phyloP scores from a whole-genome alignment of 352 stramenopile genomes.

The Pythium brassicae region DNA sequence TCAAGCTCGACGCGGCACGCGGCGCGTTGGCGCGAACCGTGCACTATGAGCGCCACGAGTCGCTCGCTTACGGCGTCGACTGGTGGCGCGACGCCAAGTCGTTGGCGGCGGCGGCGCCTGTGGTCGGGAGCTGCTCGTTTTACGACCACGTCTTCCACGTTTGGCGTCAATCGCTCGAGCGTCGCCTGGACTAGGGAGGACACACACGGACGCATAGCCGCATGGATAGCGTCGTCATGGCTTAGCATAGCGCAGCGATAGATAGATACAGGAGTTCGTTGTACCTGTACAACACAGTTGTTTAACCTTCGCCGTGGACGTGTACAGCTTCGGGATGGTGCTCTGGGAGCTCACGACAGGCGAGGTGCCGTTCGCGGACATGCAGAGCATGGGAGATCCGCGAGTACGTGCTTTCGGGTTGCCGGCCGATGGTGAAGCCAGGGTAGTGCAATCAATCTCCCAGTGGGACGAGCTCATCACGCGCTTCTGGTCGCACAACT shows the following conservation, averaged over 20 bases:
- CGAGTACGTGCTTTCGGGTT: constrained; percentile 70
- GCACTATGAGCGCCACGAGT: constrained; percentile 60
- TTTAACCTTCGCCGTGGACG: constrained; percentile 78
- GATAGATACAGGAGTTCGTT: too few relatives aligned
- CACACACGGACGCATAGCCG: too few relatives aligned
- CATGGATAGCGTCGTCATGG: too few relatives aligned
- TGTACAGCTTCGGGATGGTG: constrained; percentile 86
- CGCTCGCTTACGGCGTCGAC: constrained; percentile 82
- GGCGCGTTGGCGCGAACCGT: constrained; percentile 16
- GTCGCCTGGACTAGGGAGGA: too few relatives aligned
- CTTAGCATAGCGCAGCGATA: too few relatives aligned
- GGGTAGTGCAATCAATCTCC: constrained; percentile 72
- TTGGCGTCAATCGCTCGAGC: constrained; percentile 31
- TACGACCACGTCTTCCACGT: constrained; percentile 79
- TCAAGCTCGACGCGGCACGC: constrained; percentile 16
- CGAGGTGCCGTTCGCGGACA: constrained; percentile 70
- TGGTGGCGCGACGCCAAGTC: constrained; percentile 57
- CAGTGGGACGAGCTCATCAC: constrained; percentile 84
- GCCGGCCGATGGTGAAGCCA: constrained; percentile 69
- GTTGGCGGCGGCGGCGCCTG: constrained; percentile 28
- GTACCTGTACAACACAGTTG: too few relatives aligned
- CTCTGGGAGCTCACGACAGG: constrained; percentile 86
- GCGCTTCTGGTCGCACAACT: constrained; percentile 80
- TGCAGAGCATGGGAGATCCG: constrained; percentile 67
- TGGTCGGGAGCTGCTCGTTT: constrained; percentile 77